A percentile compares a stretch with the other conserved stretches of the same genome.
phyloP scores from a whole-genome alignment of 495 filamentous ascomycete species.

The Aspergillus leporis region DNA sequence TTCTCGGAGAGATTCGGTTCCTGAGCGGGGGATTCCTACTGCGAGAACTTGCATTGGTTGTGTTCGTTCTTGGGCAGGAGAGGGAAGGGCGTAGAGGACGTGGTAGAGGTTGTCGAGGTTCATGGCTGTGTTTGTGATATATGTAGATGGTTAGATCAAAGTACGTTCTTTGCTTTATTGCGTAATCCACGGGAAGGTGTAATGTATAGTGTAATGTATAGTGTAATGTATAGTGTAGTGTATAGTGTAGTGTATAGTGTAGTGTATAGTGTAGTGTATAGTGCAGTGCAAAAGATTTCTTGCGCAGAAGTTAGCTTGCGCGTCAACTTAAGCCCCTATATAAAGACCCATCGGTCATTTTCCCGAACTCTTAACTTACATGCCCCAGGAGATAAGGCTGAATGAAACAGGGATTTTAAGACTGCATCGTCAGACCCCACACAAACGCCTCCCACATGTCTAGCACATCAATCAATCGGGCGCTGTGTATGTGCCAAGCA shows the following conservation, averaged over 20 bases:
- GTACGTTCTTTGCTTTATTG: neutral
- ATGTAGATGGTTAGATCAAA: no score
- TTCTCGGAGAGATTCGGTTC: conserved; percentile 30
- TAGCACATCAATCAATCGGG: no score
- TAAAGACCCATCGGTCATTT: no score
- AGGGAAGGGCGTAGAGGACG: conserved; percentile 19
- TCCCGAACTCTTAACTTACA: no score
- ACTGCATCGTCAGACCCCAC: no score
- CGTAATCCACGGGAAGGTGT: neutral
- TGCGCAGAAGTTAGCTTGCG: neutral
- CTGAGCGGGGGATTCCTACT: conserved; percentile 30
- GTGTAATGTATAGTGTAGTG: neutral
- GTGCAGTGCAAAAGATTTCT: no score
- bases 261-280: no score
- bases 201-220: neutral
- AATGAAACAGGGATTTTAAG: no score
- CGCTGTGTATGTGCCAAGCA: no score
- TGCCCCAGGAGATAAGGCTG: no score
- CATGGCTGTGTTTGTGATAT: neutral
- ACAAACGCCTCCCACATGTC: no score
- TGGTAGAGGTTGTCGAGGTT: conserved; percentile 10
- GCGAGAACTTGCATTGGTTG: conserved; percentile 29
- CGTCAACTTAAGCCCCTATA: no score
- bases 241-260: neutral
- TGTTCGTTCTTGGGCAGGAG: conserved; percentile 12